phyloP scores from a whole-genome alignment of 345 rosid species.

The Lepidium aucheri region DNA sequence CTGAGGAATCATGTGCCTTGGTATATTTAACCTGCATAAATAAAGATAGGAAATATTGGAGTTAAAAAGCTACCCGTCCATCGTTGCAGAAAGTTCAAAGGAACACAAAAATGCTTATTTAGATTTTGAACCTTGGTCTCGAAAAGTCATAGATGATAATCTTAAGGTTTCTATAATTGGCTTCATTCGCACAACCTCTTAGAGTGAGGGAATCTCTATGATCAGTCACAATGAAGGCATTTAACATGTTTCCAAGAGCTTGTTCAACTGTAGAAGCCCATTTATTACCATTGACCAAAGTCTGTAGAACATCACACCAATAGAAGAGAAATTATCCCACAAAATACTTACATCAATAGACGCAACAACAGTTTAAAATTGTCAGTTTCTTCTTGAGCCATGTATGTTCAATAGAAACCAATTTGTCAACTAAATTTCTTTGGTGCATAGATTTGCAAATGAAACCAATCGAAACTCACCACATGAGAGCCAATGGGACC shows the following conservation, averaged over 20 bases:
- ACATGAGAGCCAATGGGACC: slow-evolving; percentile 97
- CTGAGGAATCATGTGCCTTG: slow-evolving; percentile 71
- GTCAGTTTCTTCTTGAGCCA: not conserved
- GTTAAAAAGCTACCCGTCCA: not conserved
- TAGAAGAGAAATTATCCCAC: not conserved
- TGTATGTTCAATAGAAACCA: not conserved
- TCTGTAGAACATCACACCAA: slow-evolving; percentile 37
- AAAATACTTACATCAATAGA: not conserved
- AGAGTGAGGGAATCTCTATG: slow-evolving; percentile 66
- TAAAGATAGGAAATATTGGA: slow-evolving; percentile 15
- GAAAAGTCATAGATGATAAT: slow-evolving; percentile 81
- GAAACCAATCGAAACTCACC: slow-evolving; percentile 41
- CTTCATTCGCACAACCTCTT: slow-evolving; percentile 67
- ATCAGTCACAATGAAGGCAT: slow-evolving; percentile 89
- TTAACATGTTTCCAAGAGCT: slow-evolving; percentile 76
- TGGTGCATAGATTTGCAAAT: not conserved
- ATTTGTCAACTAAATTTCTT: not conserved
- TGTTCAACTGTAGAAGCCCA: slow-evolving; percentile 93
- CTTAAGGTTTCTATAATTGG: slow-evolving; percentile 53
- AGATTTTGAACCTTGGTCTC: slow-evolving; percentile 58
- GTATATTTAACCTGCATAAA: slow-evolving; percentile 58
- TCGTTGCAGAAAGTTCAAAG: not conserved
- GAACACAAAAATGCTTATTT: not conserved
- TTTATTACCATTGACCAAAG: slow-evolving; percentile 54
- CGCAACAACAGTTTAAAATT: not conserved